Conservation (phyloP, 257 asterid genomes). For the Osmanthus fragrans region DNA sequence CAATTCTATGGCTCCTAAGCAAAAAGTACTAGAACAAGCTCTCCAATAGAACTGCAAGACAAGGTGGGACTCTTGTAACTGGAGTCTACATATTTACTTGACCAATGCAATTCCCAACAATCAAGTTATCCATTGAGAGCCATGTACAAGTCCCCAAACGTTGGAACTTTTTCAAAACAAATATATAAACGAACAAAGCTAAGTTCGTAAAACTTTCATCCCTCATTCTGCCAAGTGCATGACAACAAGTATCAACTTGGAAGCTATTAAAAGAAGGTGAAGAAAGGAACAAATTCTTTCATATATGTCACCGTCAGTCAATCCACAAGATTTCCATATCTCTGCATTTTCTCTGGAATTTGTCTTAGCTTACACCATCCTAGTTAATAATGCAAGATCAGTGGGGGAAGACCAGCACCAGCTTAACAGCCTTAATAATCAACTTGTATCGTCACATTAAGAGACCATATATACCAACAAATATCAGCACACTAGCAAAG, state of each 20-base stretch:
- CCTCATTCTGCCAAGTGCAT: background rate
- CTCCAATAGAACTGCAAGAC: background rate
- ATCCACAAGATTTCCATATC: conserved; percentile 2
- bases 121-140: background rate
- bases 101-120: background rate
- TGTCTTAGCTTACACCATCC: background rate
- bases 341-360: background rate
- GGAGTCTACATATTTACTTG: background rate
- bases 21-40: background rate
- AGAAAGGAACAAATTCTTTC: background rate
- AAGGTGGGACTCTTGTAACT: background rate
- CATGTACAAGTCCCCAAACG: background rate
- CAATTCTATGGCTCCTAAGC: background rate
- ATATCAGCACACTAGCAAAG: conserved; percentile 4
- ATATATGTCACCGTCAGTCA: background rate
- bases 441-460: conserved; percentile 15
- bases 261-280: background rate
- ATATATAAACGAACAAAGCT: background rate
- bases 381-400: conserved; percentile 1
- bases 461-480: conserved; percentile 16
- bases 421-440: conserved; percentile 12
- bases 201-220: conserved; percentile 1
- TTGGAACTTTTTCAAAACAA: background rate
- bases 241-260: background rate
- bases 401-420: conserved; percentile 1